Base-by-base conservation (phyloP, 2,329 filamentous ascomycete genomes). In the Bipolaris cookei region DNA sequence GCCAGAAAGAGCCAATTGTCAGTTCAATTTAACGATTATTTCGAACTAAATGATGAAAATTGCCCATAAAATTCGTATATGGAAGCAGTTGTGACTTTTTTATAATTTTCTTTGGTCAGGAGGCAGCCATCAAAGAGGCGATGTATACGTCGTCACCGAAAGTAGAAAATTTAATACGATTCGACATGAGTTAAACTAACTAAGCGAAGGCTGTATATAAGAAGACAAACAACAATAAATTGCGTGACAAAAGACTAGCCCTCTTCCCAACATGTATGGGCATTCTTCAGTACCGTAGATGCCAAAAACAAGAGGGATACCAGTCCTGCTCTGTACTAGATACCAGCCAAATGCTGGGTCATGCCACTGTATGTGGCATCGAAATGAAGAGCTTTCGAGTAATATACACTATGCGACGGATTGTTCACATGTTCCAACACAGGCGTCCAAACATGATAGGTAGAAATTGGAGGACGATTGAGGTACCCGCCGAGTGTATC, bases 191-290 rank as follows among this genome's bases (percentile, higher is more conserved):
- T 14, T 32, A 38, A 38, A 18, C 3, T 8, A 8, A n/a, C 16
- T 11, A 28, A 30, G 16, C 43, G 23, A 14, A n/a, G 11, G 21
- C 34, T 11, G 3, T 28, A 30, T 45, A 34, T 2, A 38, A 23
- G 4, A 41, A 16, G 4, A 49, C 13, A 35, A 10, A 54, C 18
- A 38, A 21, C 11, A 54, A 21, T 11, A 53, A 10, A 20, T 38
- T 49, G 53, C 23, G 23, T 35, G 37, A 50, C 47, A 64, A 60
- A 28, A 56, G 54, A 58, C 56, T 45, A 48, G 54, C 35, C 30
- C 42, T 54, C 47, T 30, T 28, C 41, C 38, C 41, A 44, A 20
- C 39, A 20, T 50, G 3, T 38, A 34, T 21, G 46, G 30, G 42
- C 44, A 58, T 53, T 44, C 23, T 53, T 49, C 23, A 18, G 23